These are phyloP conservation scores for Paspalum vaginatum DNA, from an alignment of 176 grass and related monocot species.

Conservation along the genomic window DNA sequence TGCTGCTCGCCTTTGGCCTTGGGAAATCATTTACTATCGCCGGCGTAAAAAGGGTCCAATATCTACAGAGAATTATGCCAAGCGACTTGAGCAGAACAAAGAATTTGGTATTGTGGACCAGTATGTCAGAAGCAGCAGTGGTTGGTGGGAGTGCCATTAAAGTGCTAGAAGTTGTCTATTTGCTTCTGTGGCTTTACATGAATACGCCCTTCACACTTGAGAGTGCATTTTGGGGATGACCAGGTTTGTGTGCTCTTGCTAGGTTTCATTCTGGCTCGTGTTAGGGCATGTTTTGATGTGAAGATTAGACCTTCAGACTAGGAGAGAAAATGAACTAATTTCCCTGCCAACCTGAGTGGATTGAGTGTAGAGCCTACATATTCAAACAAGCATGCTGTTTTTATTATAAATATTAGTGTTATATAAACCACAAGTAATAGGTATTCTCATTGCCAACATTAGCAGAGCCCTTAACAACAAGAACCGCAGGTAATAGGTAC, in stretches of 20 bases:
- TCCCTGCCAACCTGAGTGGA: background rate
- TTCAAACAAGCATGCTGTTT: background rate
- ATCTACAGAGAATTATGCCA: constrained; percentile 66
- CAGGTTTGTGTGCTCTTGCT: constrained; percentile 29
- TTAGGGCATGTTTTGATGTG: background rate
- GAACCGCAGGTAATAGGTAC: constrained; percentile 15
- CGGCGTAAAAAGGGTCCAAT: constrained; percentile 60
- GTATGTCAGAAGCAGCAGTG: constrained; percentile 72
- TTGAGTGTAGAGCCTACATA: constrained; percentile 12
- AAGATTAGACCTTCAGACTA: background rate
- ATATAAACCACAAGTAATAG: constrained; percentile 3
- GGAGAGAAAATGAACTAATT: background rate
- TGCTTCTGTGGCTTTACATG: constrained; percentile 14
- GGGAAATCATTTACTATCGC: constrained; percentile 59
- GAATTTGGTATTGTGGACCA: constrained; percentile 62
- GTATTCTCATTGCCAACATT: background rate
- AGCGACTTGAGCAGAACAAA: constrained; percentile 62
- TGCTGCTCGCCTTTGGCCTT: constrained; percentile 64
- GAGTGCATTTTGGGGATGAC: constrained; percentile 34
- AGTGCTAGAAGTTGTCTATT: background rate
- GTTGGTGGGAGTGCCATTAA: constrained; percentile 56
- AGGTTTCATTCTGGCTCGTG: background rate
- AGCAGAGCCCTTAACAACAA: background rate
- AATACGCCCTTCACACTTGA: background rate
- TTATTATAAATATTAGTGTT: constrained; percentile 20